A percentile compares a stretch with the other conserved stretches of the same genome.
Conservation (phyloP, 73 alveolate species). For the Blepharisma japonicum region DNA sequence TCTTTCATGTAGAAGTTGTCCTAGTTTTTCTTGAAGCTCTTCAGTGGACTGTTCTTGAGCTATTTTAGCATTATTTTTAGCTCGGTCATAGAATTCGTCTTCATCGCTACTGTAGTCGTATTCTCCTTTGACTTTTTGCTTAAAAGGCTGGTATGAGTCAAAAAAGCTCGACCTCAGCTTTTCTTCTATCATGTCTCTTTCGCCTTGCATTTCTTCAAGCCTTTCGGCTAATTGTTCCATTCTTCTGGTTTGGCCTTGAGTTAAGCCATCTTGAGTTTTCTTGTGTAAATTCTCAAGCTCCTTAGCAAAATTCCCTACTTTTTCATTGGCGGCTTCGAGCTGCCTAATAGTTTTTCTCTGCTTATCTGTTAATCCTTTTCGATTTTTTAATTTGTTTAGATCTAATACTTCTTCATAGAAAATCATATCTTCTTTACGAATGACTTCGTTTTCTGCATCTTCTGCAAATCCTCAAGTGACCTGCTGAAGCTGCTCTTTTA, state of each 20-base stretch:
- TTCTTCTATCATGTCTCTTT: not conserved
- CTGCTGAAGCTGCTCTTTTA: not conserved
- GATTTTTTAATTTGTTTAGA: not conserved
- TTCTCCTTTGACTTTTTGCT: not conserved
- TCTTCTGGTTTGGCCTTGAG: not conserved
- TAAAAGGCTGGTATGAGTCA: not conserved
- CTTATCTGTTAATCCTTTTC: not conserved
- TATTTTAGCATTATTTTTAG: not conserved
- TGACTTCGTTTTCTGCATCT: not conserved
- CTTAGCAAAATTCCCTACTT: not conserved
- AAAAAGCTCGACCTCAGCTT: not conserved
- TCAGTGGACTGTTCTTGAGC: not conserved
- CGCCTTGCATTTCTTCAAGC: not conserved
- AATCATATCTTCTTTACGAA: not conserved
- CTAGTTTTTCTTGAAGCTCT: not conserved
- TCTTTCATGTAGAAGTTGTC: not conserved
- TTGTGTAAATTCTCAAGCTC: not conserved
- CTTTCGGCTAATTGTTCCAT: not conserved
- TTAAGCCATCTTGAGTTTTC: not conserved
- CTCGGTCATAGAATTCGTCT: not conserved
- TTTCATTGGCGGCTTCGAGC: not conserved
- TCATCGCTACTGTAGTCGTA: not conserved
- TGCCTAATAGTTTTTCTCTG: not conserved
- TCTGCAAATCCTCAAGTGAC: not conserved
- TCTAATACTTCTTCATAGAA: not conserved